Conservation (phyloP, 441 rosid genomes). For the Jatropha multifida region DNA sequence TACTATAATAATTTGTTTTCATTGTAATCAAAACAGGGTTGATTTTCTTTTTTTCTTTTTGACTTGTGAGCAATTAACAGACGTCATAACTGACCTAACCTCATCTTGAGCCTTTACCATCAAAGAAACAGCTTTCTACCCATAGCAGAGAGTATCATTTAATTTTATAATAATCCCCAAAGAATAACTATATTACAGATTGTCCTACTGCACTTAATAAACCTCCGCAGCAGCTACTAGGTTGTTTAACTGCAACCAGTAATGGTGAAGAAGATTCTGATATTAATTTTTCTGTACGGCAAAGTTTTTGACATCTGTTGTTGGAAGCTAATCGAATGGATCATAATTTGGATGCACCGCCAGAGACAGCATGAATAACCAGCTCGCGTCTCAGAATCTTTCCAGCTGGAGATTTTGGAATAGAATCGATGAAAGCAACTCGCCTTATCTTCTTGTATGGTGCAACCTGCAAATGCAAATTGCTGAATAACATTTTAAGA, state of each 20-base stretch:
- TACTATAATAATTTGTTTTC: no score
- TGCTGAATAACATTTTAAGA: background rate
- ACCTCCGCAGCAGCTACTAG: background rate
- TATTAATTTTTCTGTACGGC: background rate
- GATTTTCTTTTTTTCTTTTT: no score
- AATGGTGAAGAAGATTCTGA: background rate
- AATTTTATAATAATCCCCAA: no score
- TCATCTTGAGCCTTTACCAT: background rate
- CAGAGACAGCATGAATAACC: slow-evolving; percentile 36
- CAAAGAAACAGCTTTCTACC: background rate
- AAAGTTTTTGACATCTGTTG: no score
- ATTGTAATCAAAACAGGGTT: no score
- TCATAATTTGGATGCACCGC: slow-evolving; percentile 48
- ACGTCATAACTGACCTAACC: no score
- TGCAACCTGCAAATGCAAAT: slow-evolving; percentile 58
- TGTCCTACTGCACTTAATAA: background rate
- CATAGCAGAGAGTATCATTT: background rate
- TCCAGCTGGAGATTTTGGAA: slow-evolving; percentile 74
- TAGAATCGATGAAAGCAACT: slow-evolving; percentile 63
- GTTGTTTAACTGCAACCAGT: background rate
- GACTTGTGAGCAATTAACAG: no score
- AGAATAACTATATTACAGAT: background rate
- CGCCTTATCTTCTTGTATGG: slow-evolving; percentile 84
- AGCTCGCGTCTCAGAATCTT: slow-evolving; percentile 81
- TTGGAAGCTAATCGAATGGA: background rate